These are phyloP conservation scores for Tulasnella sp. DNA, from an alignment of 768 basidiomycete genomes.

Conservation along the genomic window DNA sequence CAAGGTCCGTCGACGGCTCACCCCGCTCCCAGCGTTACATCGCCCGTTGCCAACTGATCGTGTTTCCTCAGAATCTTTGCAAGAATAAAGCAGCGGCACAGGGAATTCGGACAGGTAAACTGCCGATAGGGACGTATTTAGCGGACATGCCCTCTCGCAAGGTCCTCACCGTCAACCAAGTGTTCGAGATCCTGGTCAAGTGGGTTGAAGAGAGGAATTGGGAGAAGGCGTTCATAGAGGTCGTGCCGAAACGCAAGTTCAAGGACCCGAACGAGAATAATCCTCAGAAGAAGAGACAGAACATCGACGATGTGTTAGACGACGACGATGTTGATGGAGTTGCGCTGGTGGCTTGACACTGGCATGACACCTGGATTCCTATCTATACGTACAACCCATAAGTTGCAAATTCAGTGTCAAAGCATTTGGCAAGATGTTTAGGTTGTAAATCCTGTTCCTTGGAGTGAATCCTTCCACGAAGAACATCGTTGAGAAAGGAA, in stretches of 20 bases:
- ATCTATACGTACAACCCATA: too few relatives aligned
- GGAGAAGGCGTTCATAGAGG: conserved; percentile 75
- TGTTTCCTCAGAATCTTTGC: conserved; percentile 75
- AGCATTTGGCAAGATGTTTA: too few relatives aligned
- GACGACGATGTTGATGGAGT: conserved; percentile 9
- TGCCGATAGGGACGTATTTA: conserved; percentile 91
- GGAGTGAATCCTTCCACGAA: too few relatives aligned
- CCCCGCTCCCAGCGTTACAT: too few relatives aligned
- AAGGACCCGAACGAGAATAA: conserved; percentile 32
- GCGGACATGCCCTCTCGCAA: conserved; percentile 79
- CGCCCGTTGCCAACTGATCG: too few relatives aligned
- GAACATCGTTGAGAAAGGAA: too few relatives aligned
- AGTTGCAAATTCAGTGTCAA: too few relatives aligned
- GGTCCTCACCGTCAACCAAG: conserved; percentile 95
- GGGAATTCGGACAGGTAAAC: conserved; percentile 69
- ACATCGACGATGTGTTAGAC: conserved; percentile 12
- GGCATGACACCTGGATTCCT: too few relatives aligned
- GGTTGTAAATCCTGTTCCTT: too few relatives aligned
- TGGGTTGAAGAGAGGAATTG: conserved; percentile 83
- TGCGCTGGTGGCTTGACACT: too few relatives aligned
- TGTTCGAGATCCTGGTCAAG: conserved; percentile 80
- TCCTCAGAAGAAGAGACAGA: conserved; percentile 19
- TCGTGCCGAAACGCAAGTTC: conserved; percentile 90
- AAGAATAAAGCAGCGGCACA: conserved; percentile 69
- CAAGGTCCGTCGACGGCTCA: conserved; percentile 65